Conservation (phyloP, 768 basidiomycete genomes). For the Lactifluus piperatus region DNA sequence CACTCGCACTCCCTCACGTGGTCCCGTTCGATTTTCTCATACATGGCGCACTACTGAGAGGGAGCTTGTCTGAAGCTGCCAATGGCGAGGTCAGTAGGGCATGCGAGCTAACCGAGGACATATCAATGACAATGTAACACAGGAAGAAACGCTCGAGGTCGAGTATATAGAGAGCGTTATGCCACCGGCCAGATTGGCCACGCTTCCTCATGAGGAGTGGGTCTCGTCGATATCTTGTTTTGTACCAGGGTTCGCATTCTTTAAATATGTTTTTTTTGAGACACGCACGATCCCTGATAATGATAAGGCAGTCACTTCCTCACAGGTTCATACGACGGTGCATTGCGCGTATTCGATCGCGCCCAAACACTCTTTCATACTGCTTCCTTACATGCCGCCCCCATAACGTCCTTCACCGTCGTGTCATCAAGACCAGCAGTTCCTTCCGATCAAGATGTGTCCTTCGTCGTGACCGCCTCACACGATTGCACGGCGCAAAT, state of each 20-base stretch:
- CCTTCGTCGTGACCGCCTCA: conserved; percentile 61
- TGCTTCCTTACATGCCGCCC: conserved; percentile 47
- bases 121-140: not conserved
- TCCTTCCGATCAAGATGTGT: conserved; percentile 27
- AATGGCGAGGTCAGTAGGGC: conserved; percentile 52
- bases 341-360: conserved; percentile 64
- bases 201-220: conserved; percentile 89
- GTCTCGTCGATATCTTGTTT: conserved; percentile 71
- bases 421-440: conserved; percentile 32
- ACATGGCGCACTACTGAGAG: conserved; percentile 68
- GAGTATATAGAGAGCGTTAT: conserved; percentile 20
- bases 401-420: conserved; percentile 57
- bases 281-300: conserved; percentile 5
- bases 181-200: conserved; percentile 37
- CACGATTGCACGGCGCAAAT: conserved; percentile 72
- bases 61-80: conserved; percentile 68
- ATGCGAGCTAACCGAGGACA: not conserved
- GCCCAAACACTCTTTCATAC: conserved; percentile 48
- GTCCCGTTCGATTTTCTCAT: conserved; percentile 93
- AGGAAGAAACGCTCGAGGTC: conserved; percentile 65
- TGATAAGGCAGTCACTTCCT: conserved; percentile 47
- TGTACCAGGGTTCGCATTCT: conserved; percentile 39
- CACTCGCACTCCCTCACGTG: conserved; percentile 60
- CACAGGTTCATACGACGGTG: conserved; percentile 76
- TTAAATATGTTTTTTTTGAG: conserved; percentile 5